Evolutionary conservation across 2,329 filamentous ascomycete genomes (phyloP).

Genomic region (Botrytis squamosa): DNA sequence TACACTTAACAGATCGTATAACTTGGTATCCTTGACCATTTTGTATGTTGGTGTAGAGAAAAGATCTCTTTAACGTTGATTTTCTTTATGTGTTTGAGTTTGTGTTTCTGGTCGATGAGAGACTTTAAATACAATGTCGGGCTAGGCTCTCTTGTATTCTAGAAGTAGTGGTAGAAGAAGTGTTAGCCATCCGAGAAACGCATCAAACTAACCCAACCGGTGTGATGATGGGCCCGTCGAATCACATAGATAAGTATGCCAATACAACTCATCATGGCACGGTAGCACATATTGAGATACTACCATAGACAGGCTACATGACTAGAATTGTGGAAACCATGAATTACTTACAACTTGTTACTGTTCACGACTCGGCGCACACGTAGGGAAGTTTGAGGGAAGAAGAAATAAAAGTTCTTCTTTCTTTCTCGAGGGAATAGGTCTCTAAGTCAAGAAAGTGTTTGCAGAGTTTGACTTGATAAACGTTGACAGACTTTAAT

Average conservation of each 20-base stretch:
- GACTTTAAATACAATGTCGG: neutral
- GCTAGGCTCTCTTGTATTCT: neutral
- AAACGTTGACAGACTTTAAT: neutral
- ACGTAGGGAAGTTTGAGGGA: neutral
- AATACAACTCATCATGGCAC: neutral
- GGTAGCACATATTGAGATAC: neutral
- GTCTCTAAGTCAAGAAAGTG: neutral
- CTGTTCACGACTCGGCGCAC: neutral
- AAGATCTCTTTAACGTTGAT: neutral
- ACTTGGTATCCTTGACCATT: slow-evolving; percentile 78
- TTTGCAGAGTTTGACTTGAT: neutral
- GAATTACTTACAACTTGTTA: neutral
- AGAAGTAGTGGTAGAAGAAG: neutral
- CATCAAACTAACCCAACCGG: neutral
- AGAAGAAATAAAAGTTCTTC: neutral
- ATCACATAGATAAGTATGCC: neutral
- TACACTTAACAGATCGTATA: slow-evolving; percentile 78
- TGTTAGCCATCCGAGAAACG: neutral
- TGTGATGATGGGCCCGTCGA: neutral
- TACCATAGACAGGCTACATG: neutral
- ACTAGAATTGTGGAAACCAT: neutral
- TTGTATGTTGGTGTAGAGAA: slow-evolving; percentile 37
- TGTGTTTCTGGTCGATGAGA: neutral
- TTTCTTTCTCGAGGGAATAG: neutral
- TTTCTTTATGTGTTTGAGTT: neutral